Evolutionary conservation across 768 basidiomycete genomes (phyloP), one percentile per base, ranked within the genome.

Genomic region (Lactifluus hygrophoroides): DNA sequence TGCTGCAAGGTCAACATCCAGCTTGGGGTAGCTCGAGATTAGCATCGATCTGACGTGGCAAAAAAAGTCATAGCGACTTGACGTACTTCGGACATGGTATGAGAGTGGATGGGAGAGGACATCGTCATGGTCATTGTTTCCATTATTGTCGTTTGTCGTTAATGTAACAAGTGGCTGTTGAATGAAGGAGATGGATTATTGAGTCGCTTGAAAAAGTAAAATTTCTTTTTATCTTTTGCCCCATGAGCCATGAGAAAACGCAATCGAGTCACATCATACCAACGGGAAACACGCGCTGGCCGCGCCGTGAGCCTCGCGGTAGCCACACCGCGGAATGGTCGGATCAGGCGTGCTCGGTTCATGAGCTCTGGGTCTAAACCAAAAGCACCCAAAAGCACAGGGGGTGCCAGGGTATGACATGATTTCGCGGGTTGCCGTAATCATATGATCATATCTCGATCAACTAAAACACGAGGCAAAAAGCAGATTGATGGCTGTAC

Each of bases 71-170:
- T 32, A 28, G 23, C 37, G 23, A 25, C 2, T 42, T 37, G 8
- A 43, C 42, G 11, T 38, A 62, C 61, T 52, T 62, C 57, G 42
- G 61, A 62, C 43, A 62, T 54, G n/a, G 52, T 8, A 35, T 51
- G 57, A 23, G 61, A 45, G 42, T 62, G 57, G 25, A 49, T 27
- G 35, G 61, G 51, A 48, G 60, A 27, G n/a, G 60, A 57, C n/a
- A 62, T 62, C 35, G 57, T 52, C 61, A 62, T 60, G 45, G 43
- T 9, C 58, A 60, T 60, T 21, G 61, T 62, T 58, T 62, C 58
- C 57, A 62, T 54, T 53, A 35, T 61, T 27, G 34, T 51, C 8
- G 30, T 32, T 42, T 21, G 44, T 21, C 23, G 42, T 56, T 21
- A n/a, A 16, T n/a, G 25, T 1, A 35, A 37, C 14, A 28, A 47